A percentile compares a stretch with the other conserved stretches of the same genome.
Evolutionary conservation across 2,329 filamentous ascomycete genomes (phyloP).

Genomic region (Camillea tinctor): DNA sequence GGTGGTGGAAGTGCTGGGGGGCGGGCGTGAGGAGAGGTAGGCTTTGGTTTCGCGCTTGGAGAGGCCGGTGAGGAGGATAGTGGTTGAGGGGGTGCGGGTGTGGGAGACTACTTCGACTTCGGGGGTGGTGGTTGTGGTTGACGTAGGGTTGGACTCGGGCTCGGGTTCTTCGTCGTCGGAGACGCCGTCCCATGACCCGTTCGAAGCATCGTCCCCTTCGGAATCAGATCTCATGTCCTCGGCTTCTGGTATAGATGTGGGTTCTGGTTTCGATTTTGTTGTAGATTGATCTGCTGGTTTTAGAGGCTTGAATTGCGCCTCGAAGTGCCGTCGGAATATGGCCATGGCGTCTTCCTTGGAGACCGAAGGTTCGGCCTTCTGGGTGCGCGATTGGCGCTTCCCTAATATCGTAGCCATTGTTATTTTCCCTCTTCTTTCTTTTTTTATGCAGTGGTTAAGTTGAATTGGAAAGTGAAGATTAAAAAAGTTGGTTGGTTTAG

Average conservation of each 20-base stretch:
- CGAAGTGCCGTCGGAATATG: slow-evolving; percentile 81
- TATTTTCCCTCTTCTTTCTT: no score
- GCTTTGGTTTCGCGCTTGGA: slow-evolving; percentile 71
- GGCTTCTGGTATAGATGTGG: no score
- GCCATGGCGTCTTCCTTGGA: slow-evolving; percentile 62
- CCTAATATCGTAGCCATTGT: slow-evolving; percentile 46
- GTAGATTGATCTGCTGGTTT: slow-evolving; percentile 9
- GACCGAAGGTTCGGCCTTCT: slow-evolving; percentile 26
- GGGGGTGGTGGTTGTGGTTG: slow-evolving; percentile 4
- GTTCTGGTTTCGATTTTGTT: slow-evolving; percentile 17
- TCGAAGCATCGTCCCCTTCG: slow-evolving; percentile 16
- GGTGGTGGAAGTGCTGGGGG: slow-evolving; percentile 27
- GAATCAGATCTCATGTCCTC: slow-evolving; percentile 37
- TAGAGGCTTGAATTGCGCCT: slow-evolving; percentile 80
- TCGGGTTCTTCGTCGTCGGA: slow-evolving; percentile 47
- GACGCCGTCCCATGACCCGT: slow-evolving; percentile 60
- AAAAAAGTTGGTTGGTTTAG: slow-evolving; percentile 15
- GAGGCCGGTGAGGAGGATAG: slow-evolving; percentile 39
- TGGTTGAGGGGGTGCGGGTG: slow-evolving; percentile 39
- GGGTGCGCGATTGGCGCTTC: slow-evolving; percentile 46
- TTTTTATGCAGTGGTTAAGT: not conserved
- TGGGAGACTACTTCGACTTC: slow-evolving; percentile 63
- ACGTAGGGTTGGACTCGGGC: not conserved
- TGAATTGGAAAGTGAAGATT: slow-evolving; percentile 1
- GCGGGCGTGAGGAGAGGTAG: slow-evolving; percentile 60